These are phyloP conservation scores for Secale cereale DNA, from an alignment of 176 grass and related monocot species.

Conservation along the genomic window DNA sequence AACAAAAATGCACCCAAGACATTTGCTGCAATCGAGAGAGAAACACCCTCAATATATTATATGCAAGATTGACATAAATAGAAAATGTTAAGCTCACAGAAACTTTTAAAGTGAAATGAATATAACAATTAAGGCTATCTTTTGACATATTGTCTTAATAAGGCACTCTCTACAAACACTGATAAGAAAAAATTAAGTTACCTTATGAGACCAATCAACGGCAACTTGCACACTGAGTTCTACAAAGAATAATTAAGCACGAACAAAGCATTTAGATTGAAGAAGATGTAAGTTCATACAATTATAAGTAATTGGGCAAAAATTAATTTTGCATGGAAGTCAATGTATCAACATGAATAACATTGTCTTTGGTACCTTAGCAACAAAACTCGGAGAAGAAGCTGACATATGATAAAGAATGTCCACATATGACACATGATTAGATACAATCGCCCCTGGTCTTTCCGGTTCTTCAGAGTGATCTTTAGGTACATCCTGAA, in stretches of 20 bases:
- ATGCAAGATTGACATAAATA: slow-evolving; percentile 11
- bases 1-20: slow-evolving; percentile 89
- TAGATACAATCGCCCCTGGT: slow-evolving; percentile 77
- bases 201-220: slow-evolving; percentile 91
- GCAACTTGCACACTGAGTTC: slow-evolving; percentile 79
- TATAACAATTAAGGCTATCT: not conserved
- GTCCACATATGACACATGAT: slow-evolving; percentile 92
- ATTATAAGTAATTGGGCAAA: not conserved
- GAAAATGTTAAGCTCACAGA: not conserved
- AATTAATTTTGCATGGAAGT: not conserved
- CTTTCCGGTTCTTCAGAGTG: slow-evolving; percentile 53
- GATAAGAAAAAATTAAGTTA: slow-evolving; percentile 24
- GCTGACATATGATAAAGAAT: slow-evolving; percentile 99
- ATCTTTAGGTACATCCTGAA: slow-evolving; percentile 44
- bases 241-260: slow-evolving; percentile 35
- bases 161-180: not conserved
- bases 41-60: slow-evolving; percentile 1
- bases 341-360: not conserved
- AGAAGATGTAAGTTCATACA: slow-evolving; percentile 1
- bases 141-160: not conserved
- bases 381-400: slow-evolving; percentile 94
- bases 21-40: slow-evolving; percentile 60
- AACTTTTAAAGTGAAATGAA: not conserved
- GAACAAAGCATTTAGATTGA: not conserved
- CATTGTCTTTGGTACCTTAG: slow-evolving; percentile 54